Evolutionary conservation across 2,329 filamentous ascomycete species (phyloP).

Genomic region (Phaeophleospora eucalypticola): DNA sequence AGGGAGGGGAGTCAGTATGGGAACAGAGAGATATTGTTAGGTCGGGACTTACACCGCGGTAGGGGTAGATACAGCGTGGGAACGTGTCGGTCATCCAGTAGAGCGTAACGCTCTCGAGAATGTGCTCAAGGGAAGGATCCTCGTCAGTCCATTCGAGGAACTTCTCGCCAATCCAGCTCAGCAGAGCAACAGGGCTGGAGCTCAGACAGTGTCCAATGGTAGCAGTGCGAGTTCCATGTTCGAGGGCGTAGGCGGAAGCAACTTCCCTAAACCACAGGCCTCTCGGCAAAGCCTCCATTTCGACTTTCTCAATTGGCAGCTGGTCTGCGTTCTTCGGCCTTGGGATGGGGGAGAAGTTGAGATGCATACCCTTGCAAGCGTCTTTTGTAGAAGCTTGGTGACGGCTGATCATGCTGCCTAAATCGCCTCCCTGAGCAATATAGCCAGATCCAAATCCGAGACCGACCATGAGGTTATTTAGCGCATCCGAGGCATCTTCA

Average conservation of each 20-base stretch:
- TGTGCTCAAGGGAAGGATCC: constrained; percentile 37
- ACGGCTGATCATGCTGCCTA: constrained; percentile 44
- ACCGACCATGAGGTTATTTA: constrained; percentile 48
- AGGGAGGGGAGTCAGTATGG: not conserved
- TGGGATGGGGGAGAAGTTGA: constrained; percentile 22
- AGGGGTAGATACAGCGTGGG: constrained; percentile 47
- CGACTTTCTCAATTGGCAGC: constrained; percentile 28
- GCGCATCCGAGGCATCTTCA: constrained; percentile 38
- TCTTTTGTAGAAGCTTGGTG: constrained; percentile 30
- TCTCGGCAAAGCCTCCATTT: constrained; percentile 38
- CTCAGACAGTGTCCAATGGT: constrained; percentile 55
- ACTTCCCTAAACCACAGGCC: constrained; percentile 37
- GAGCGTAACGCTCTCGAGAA: constrained; percentile 47
- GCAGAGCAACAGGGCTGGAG: constrained; percentile 52
- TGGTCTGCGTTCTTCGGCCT: constrained; percentile 24
- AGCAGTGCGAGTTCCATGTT: constrained; percentile 53
- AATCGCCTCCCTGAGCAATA: constrained; percentile 53
- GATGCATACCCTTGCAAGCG: constrained; percentile 24
- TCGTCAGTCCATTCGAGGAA: constrained; percentile 51
- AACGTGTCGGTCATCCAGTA: constrained; percentile 54
- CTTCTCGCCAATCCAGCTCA: constrained; percentile 57
- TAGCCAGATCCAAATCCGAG: constrained; percentile 51
- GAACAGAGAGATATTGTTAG: not conserved
- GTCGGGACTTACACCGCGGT: constrained; percentile 32
- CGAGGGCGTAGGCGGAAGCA: constrained; percentile 48